Evolutionary conservation across 148 eudicot species (phyloP).

Genomic region (Cornus kousa): DNA sequence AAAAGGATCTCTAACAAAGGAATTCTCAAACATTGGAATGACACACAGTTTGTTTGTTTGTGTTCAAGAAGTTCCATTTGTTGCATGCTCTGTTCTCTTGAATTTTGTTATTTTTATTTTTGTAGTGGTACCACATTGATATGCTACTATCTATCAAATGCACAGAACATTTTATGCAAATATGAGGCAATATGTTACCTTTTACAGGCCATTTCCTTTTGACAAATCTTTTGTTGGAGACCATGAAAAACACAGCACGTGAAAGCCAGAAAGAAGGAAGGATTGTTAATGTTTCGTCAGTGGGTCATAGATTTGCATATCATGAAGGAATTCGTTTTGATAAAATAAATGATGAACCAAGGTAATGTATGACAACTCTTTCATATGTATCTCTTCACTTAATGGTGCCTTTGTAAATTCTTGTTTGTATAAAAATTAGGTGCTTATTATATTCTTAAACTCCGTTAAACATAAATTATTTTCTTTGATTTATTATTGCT

Average conservation of each 20-base stretch:
- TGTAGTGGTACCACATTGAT: background rate
- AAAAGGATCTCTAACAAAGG: background rate
- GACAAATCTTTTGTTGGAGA: constrained; percentile 75
- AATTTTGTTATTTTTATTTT: background rate
- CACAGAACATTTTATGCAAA: background rate
- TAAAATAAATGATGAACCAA: constrained; percentile 59
- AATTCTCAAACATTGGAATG: background rate
- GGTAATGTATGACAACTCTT: constrained; percentile 28
- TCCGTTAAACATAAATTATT: background rate
- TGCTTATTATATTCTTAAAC: background rate
- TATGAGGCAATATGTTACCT: background rate
- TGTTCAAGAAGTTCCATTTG: background rate
- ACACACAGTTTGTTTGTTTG: background rate
- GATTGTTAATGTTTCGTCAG: constrained; percentile 74
- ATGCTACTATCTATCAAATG: background rate
- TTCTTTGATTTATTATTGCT: background rate
- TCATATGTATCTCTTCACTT: background rate
- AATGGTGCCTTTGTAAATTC: background rate
- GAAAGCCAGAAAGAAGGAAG: constrained; percentile 73
- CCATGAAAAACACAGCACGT: constrained; percentile 66
- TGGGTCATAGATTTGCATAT: constrained; percentile 51
- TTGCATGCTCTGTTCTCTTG: background rate
- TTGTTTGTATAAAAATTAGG: background rate
- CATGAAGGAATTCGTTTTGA: constrained; percentile 74
- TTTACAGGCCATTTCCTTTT: constrained; percentile 74